Base-by-base conservation (phyloP, 148 eudicot species). In the Arctostaphylos glauca region DNA sequence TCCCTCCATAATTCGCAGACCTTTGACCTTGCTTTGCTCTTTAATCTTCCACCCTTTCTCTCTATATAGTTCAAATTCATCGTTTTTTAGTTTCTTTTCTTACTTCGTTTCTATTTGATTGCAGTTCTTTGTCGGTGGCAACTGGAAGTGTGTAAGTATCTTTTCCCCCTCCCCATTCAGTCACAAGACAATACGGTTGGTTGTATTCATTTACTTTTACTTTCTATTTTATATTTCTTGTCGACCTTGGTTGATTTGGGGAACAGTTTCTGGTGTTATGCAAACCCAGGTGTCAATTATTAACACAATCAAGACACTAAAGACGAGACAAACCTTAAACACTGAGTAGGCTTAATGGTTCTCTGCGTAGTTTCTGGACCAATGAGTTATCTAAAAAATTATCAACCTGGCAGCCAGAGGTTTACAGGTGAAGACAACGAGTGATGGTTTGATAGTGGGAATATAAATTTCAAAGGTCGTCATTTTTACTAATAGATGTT, bases 1-100 rank as follows among this genome's bases (percentile, higher is more conserved):
- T 15, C 48, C 84, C 86, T 94, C 96, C 93, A 98, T 97, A 92
- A 92, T 91, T 97, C 46, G 97, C 93, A 80, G 99, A 98, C 53
- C 16, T 23, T 62, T 21, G n/a, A 62, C 10, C 14, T 59, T 59
- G n/a, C 2, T 59, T 67, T 67, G 47, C 74, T 31, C 46, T 68
- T 68, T 9, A 3, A 70, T 15, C 47, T 43, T 5, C 2, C 31
- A 55, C n/a, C 10, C 19, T 55, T 15, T 25, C 6, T 2, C 55
- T 41, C 1, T 58, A 41, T 19, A 9, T 78, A 43, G 68, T 6
- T 43, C 43, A 4, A 76, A 41, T 14, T 56, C 44, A 5, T 50
- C 2, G 44, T 70, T 5, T 23, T 15, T 7, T 19, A 19, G 55
- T n/a, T 44, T 70, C 3, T 66, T 66, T 66, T 25, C 71, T 64